Evolutionary conservation across 2,329 filamentous ascomycete genomes (phyloP), one percentile per base, ranked within the genome.

Genomic region (Colletotrichum sp.): DNA sequence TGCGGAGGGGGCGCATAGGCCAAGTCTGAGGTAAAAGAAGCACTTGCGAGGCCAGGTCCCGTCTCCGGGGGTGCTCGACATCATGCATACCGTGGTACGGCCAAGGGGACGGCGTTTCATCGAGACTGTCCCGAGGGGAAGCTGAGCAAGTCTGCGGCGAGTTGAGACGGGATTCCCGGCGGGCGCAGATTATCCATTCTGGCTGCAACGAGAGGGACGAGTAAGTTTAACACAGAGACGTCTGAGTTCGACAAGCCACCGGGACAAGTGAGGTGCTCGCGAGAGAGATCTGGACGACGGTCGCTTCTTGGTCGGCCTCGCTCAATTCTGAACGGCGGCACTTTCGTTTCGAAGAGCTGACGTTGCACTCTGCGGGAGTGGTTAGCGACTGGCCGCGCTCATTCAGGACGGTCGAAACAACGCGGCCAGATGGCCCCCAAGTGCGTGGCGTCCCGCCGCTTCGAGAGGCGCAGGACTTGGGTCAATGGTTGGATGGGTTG

Each of bases 71-170:
- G 44, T 59, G 64, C 34, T 73, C 26, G 73, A 63, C 57, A 68
- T 76, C 59, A 76, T 74, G 70, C 74, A 68, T 65, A 65, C 65
- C 65, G 72, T 69, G 64, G 70, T 74, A 62, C 60, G 44, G 44
- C 30, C 24, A 65, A 64, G 74, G 55, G 49, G 24, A 69, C 32
- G 12, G 49, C 39, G 74, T 74, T 76, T 76, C 74, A 76, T 64
- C 64, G 70, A 76, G 59, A 65, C 70, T 28, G n/a, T 57, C 59
- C 55, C 69, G 69, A 36, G 52, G 69, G 55, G 32, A 63, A 72
- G 63, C 63, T 76, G 69, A 67, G 30, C 62, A 67, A 21, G 39
- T 44, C 32, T 60, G 66, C 66, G 32, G 66, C 66, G 62, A 55
- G 69, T 67, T 32, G 72, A 67, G 63, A 76, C 64, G 74, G 74